These are phyloP conservation scores for Antitrichia curtipendula DNA, from an alignment of 225 moss, liverwort and hornwort species.

Conservation along the genomic window DNA sequence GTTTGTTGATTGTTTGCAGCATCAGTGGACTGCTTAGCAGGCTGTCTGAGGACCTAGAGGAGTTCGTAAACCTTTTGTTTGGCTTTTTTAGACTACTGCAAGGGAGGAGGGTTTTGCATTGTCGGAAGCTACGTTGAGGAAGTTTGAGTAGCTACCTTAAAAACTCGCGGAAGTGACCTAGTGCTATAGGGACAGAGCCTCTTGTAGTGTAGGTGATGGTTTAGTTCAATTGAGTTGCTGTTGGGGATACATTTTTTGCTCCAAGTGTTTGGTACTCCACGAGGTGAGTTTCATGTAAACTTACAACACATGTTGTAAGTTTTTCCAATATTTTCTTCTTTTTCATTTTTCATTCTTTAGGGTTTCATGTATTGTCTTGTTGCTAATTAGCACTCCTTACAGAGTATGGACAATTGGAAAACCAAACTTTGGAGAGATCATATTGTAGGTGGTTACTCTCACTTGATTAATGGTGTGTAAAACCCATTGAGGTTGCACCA, in stretches of 20 bases:
- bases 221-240: background rate
- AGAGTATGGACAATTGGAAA: background rate
- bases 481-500: fast-evolving
- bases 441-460: background rate
- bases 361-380: fast-evolving
- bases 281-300: background rate
- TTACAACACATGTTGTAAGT: no score
- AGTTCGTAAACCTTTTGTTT: background rate
- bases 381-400: background rate
- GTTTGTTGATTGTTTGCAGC: background rate
- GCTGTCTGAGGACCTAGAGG: background rate
- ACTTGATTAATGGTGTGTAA: no score
- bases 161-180: background rate
- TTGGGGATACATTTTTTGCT: background rate
- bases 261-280: no score
- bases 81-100: fast-evolving
- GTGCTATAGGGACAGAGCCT: background rate
- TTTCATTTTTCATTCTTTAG: background rate
- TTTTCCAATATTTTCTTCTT: background rate
- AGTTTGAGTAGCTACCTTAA: background rate
- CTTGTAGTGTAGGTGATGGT: fast-evolving
- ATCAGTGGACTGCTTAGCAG: background rate
- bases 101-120: background rate
- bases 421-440: background rate
- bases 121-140: fast-evolving